phyloP scores from a whole-genome alignment of 2,329 filamentous ascomycete genomes.

The Neonectria magnoliae region DNA sequence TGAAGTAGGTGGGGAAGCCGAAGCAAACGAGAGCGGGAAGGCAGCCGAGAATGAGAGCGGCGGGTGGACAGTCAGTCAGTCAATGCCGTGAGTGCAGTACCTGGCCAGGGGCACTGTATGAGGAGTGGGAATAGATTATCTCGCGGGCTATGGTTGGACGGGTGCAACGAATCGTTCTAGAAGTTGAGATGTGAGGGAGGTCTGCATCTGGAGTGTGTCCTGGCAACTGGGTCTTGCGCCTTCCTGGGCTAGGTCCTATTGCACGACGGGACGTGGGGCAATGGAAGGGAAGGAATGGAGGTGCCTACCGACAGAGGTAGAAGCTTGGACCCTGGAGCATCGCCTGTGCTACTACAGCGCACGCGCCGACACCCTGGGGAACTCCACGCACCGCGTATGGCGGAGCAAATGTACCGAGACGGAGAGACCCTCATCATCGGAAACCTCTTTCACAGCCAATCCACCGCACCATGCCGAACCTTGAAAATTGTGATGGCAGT shows the following conservation, averaged over 20 bases:
- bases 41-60: conserved; percentile 16
- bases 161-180: conserved; percentile 36
- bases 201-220: conserved; percentile 11
- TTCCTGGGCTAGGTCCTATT: conserved; percentile 9
- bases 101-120: conserved; percentile 22
- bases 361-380: conserved; percentile 6
- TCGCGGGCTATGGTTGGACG: conserved; percentile 6
- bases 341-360: conserved; percentile 29
- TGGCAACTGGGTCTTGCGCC: conserved; percentile 7
- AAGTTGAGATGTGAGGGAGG: conserved; percentile 23
- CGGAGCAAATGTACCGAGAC: background rate
- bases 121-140: background rate
- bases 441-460: background rate
- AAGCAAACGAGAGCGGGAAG: conserved; percentile 18
- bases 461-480: conserved; percentile 31
- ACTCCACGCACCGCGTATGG: background rate
- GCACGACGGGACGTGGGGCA: conserved; percentile 32
- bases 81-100: conserved; percentile 10
- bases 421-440: background rate
- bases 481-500: conserved; percentile 8
- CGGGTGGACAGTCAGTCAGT: conserved; percentile 14
- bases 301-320: background rate
- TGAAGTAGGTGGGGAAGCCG: conserved; percentile 9
- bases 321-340: conserved; percentile 36
- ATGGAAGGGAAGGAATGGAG: conserved; percentile 9